A percentile compares a stretch with the other conserved stretches of the same genome.
Evolutionary conservation across 164 flowering plant species (phyloP).

Genomic region (Magnolia kwangsiensis): DNA sequence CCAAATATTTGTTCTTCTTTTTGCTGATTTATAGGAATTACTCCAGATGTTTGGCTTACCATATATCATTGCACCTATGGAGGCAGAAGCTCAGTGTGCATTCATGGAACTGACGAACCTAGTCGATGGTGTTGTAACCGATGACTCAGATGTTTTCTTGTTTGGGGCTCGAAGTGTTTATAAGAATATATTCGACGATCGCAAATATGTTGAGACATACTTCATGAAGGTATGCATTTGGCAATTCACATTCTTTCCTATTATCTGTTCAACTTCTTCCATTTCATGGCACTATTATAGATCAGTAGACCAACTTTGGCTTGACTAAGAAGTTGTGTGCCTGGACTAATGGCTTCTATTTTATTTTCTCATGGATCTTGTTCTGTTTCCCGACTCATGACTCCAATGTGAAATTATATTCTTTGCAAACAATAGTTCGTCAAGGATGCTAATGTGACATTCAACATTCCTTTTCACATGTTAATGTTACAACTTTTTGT

Average conservation of each 20-base stretch:
- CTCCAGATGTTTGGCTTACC: constrained; percentile 98
- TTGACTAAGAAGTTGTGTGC: too few species aligned
- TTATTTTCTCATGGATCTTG: not conserved
- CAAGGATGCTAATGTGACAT: not conserved
- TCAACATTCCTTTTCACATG: constrained; percentile 2
- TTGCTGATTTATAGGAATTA: constrained; percentile 51
- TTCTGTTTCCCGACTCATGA: not conserved
- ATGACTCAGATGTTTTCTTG: constrained; percentile 96
- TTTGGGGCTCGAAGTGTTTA: constrained; percentile 92
- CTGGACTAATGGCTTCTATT: too few species aligned
- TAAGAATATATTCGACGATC: constrained; percentile 94
- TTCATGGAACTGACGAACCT: constrained; percentile 72
- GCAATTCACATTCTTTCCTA: constrained; percentile 1
- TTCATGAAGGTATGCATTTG: constrained; percentile 71
- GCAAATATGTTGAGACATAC: constrained; percentile 96
- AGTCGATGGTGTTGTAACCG: constrained; percentile 98
- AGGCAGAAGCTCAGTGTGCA: constrained; percentile 99
- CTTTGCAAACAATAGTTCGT: not conserved
- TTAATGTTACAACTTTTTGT: constrained; percentile 6
- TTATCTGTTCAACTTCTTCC: not conserved
- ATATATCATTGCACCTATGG: constrained; percentile 96
- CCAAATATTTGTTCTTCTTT: not conserved
- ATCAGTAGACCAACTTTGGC: not conserved
- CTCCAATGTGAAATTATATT: not conserved
- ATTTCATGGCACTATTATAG: not conserved